Conservation (phyloP, 2,329 filamentous ascomycete species). For the Alternaria tenuissima region DNA sequence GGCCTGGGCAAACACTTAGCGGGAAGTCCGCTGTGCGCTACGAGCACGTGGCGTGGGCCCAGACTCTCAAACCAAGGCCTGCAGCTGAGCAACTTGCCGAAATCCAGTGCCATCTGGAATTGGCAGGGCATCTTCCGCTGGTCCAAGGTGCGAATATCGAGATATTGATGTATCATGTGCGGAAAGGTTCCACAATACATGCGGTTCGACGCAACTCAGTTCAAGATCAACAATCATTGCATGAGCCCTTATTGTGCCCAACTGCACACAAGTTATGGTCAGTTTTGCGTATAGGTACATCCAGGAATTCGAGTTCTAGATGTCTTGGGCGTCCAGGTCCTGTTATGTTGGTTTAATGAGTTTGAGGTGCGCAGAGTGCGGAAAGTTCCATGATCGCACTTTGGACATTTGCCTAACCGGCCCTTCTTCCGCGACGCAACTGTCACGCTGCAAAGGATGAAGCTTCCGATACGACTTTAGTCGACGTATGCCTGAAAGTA, state of each 20-base stretch:
- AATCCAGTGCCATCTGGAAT: constrained; percentile 5
- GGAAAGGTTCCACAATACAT: constrained; percentile 8
- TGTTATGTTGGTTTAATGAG: not conserved
- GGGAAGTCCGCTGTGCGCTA: constrained; percentile 10
- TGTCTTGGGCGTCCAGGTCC: not conserved
- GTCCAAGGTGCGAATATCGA: not conserved
- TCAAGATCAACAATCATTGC: not conserved
- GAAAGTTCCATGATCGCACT: not conserved
- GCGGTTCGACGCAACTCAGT: not conserved
- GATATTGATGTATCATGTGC: not conserved
- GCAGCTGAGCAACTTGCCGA: constrained; percentile 6
- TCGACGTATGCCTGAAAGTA: not conserved
- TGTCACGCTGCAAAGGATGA: not conserved
- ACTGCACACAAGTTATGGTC: not conserved
- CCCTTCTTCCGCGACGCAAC: not conserved
- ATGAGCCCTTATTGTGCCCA: not conserved
- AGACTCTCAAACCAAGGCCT: constrained; percentile 12
- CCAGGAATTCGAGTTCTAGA: not conserved
- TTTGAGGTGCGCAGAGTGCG: not conserved
- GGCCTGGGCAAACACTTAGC: constrained; percentile 17
- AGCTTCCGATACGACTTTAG: not conserved
- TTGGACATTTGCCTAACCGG: not conserved
- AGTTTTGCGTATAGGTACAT: not conserved
- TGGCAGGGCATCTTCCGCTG: constrained; percentile 10
- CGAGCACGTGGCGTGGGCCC: constrained; percentile 17